phyloP scores from a whole-genome alignment of 495 filamentous ascomycete species.

The Podospora conica region DNA sequence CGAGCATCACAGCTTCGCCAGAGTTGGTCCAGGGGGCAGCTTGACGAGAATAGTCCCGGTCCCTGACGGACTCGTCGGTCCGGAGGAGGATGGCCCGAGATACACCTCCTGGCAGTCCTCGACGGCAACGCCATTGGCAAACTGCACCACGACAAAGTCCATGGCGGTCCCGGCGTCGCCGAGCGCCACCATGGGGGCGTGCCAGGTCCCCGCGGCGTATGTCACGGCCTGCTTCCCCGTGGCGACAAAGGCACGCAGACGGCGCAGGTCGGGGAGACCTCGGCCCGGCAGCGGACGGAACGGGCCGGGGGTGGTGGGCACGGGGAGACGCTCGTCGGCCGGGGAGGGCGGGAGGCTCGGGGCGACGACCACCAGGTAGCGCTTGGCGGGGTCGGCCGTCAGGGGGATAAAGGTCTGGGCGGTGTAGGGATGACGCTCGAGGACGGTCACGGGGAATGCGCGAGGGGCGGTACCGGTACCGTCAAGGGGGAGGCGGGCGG shows the following conservation, averaged over 20 bases:
- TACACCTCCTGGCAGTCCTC: slow-evolving; percentile 90
- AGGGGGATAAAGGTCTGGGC: slow-evolving; percentile 88
- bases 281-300: slow-evolving; percentile 36
- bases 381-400: slow-evolving; percentile 44
- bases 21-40: not conserved
- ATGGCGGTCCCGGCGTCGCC: slow-evolving; percentile 58
- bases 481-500: slow-evolving; percentile 48
- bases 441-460: slow-evolving; percentile 63
- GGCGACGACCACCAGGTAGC: slow-evolving; percentile 87
- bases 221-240: slow-evolving; percentile 79
- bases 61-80: not conserved
- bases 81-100: slow-evolving; percentile 38
- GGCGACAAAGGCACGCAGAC: slow-evolving; percentile 72
- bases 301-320: slow-evolving; percentile 16
- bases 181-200: slow-evolving; percentile 92
- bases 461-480: slow-evolving; percentile 10
- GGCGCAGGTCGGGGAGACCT: slow-evolving; percentile 68
- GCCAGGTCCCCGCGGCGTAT: slow-evolving; percentile 89
- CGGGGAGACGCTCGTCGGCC: slow-evolving; percentile 32
- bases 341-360: slow-evolving; percentile 50
- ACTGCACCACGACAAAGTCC: slow-evolving; percentile 81
- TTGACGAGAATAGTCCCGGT: slow-evolving; percentile 3
- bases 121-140: slow-evolving; percentile 70
- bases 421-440: slow-evolving; percentile 92
- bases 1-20: not conserved